Evolutionary conservation across 1,284 basidiomycete genomes (phyloP), one percentile per base, ranked within the genome.

Genomic region (Sanguinoderma infundibulare): DNA sequence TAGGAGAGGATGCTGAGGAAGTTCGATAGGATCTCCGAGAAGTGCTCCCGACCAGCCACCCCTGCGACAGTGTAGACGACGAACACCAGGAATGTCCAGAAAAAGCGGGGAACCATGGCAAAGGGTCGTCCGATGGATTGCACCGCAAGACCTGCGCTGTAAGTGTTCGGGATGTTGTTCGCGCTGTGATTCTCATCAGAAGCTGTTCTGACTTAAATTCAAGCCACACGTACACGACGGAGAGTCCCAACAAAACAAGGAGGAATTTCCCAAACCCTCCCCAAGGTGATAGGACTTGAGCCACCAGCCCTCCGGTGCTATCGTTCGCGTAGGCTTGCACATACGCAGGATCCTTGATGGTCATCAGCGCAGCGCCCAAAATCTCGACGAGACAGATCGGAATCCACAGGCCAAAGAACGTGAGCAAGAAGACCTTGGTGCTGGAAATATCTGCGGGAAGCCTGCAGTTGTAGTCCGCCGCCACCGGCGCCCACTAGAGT

Each of bases 141-240:
- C 59, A 83, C 79, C n/a, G 82, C 83, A 34, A 87, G 77, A 2
- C 81, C 83, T 1, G 82, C 78, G 4, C 83, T 84, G 67, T 87
- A 87, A 12, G 84, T 86, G 70, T 84, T 87, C 28, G 84, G 81
- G 60, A 85, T 84, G 65, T 86, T 83, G 72, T 85, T 86, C 14
- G 83, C 81, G 42, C 86, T 83, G 63, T 17, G 10, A 12, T 9
- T 17, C 38, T 17, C 2, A 24, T 46, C 5, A 46, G 61, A 40
- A 40, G 38, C 34, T 57, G 38, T 34, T 50, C 22, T 3, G n/a
- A 9, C 12, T 26, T 24, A 38, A 32, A 35, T 17, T 35, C 42
- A 28, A 42, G 26, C 32, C 39, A n/a, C 24, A 26, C 35, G 69
- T 77, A 82, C 79, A 83, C 73, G 9, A 83, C 81, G 10, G 82